Conservation (phyloP, 2,329 filamentous ascomycete genomes). For the Exophiala lecanii-corni region DNA sequence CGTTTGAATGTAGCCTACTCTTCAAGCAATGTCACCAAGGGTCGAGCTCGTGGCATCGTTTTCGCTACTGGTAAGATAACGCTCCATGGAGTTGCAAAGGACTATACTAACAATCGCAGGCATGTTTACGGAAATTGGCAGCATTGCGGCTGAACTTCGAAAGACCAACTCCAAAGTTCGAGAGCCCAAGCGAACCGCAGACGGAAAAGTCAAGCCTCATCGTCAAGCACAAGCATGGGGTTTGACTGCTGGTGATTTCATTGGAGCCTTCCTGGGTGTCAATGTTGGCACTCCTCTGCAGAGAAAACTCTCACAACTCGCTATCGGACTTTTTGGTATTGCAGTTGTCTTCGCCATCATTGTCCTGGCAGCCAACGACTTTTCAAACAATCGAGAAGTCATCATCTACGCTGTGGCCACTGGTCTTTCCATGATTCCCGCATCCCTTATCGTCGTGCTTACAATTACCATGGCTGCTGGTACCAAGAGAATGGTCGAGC, state of each 20-base stretch:
- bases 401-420: constrained; percentile 62
- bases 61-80: constrained; percentile 49
- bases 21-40: constrained; percentile 59
- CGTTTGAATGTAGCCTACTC: constrained; percentile 59
- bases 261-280: constrained; percentile 62
- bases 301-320: constrained; percentile 63
- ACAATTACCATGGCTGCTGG: constrained; percentile 60
- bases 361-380: constrained; percentile 61
- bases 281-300: constrained; percentile 67
- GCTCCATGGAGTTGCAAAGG: too few species aligned
- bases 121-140: constrained; percentile 47
- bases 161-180: constrained; percentile 52
- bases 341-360: constrained; percentile 66
- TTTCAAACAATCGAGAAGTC: constrained; percentile 52
- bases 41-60: constrained; percentile 57
- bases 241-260: constrained; percentile 52
- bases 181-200: constrained; percentile 48
- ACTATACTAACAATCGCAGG: constrained; percentile 32
- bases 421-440: constrained; percentile 57
- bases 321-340: constrained; percentile 61
- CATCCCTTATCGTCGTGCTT: constrained; percentile 55
- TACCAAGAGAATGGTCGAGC: constrained; percentile 48
- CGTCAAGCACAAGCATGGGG: constrained; percentile 50
- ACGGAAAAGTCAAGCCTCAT: constrained; percentile 48
- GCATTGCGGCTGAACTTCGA: constrained; percentile 60